These are phyloP conservation scores for Pseudovirgaria hyperparasitica DNA, from an alignment of 2,329 filamentous ascomycete genomes.

Conservation along the genomic window DNA sequence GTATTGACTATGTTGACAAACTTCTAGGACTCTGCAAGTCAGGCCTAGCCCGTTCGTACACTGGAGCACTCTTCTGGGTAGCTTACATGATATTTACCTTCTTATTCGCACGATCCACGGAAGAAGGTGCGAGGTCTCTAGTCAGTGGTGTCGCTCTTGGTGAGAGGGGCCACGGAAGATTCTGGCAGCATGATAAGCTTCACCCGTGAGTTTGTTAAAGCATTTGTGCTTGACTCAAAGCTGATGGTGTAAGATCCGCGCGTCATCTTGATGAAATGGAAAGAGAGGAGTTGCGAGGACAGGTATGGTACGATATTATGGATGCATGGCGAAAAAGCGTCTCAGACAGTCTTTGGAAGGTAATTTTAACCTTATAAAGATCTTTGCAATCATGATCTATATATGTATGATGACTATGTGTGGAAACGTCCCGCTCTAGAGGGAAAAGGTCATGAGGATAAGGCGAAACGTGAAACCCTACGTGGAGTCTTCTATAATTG, in stretches of 20 bases:
- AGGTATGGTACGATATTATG: constrained; percentile 22
- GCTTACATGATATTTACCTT: constrained; percentile 10
- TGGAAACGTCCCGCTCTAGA: too few relatives aligned
- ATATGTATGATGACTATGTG: too few relatives aligned
- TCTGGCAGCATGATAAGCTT: constrained; percentile 22
- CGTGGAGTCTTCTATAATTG: too few relatives aligned
- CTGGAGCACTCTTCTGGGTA: constrained; percentile 11
- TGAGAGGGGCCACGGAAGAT: constrained; percentile 19
- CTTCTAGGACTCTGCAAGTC: constrained; percentile 17
- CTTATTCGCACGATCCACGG: constrained; percentile 12
- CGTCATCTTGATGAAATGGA: constrained; percentile 16
- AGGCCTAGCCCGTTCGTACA: constrained; percentile 18
- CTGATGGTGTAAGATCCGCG: too few relatives aligned
- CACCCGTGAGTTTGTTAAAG: constrained; percentile 10
- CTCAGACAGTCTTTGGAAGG: too few relatives aligned
- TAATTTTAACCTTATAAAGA: too few relatives aligned
- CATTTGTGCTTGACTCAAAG: too few relatives aligned
- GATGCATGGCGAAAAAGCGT: constrained; percentile 18
- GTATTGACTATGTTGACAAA: background rate
- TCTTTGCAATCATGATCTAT: too few relatives aligned
- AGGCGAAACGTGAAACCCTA: too few relatives aligned
- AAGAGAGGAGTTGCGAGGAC: constrained; percentile 16
- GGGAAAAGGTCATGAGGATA: too few relatives aligned
- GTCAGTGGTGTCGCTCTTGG: constrained; percentile 22
- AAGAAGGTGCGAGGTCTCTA: constrained; percentile 18